A percentile compares a stretch with the other conserved stretches of the same genome.
Evolutionary conservation across 192 early-diverging fungal species (phyloP).

Genomic region (Podila epigama): DNA sequence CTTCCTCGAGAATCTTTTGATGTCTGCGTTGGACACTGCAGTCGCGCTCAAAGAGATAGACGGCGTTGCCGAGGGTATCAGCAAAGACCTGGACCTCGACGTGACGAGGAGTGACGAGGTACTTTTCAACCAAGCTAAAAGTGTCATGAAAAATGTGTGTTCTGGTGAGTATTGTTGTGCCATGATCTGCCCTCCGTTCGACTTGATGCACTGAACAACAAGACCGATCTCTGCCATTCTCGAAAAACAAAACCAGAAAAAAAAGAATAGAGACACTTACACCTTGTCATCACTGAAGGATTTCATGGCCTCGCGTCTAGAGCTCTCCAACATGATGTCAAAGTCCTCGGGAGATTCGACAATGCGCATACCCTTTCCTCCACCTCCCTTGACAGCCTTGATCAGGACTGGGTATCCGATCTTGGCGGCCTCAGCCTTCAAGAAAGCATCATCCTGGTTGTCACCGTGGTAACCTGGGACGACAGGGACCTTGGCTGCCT

Average conservation of each 20-base stretch:
- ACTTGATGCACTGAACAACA: too few relatives aligned
- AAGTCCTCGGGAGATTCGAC: slow-evolving; percentile 81
- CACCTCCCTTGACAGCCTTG: slow-evolving; percentile 97
- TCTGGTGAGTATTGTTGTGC: neutral
- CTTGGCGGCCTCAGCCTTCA: slow-evolving; percentile 75
- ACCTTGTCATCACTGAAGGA: slow-evolving; percentile 92
- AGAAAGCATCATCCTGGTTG: slow-evolving; percentile 76
- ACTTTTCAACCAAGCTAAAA: slow-evolving; percentile 84
- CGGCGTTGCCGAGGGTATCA: slow-evolving; percentile 84
- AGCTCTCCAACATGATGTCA: slow-evolving; percentile 83
- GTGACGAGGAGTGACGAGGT: slow-evolving; percentile 86
- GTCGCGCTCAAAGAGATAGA: slow-evolving; percentile 95
- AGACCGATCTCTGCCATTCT: too few relatives aligned
- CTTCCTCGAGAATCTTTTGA: slow-evolving; percentile 97
- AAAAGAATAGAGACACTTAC: slow-evolving; percentile 12
- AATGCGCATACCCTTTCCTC: slow-evolving; percentile 98
- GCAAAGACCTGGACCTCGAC: slow-evolving; percentile 98
- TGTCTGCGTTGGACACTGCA: slow-evolving; percentile 95
- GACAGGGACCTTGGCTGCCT: slow-evolving; percentile 85
- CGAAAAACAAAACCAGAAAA: too few relatives aligned
- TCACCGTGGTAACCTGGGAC: slow-evolving; percentile 96
- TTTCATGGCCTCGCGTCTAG: slow-evolving; percentile 86
- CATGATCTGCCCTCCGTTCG: too few relatives aligned
- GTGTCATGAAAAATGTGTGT: neutral
- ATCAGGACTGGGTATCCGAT: slow-evolving; percentile 98